phyloP scores from a whole-genome alignment of 2,329 filamentous ascomycete genomes.

The Cadophora malorum region DNA sequence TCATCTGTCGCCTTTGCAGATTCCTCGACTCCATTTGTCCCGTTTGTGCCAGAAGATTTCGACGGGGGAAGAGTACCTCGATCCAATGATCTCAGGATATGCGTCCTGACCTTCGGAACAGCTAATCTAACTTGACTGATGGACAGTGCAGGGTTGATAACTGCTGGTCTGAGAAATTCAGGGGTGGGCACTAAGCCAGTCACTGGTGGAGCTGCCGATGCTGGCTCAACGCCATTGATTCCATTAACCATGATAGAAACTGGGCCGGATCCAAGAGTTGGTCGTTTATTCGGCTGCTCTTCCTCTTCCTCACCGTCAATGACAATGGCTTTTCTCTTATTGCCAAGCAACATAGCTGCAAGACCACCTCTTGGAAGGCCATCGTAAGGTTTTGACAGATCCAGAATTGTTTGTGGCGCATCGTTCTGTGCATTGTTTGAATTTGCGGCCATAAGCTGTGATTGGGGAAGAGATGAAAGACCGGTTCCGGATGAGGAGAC shows the following conservation, averaged over 20 bases:
- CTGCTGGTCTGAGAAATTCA: constrained; percentile 85
- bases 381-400: constrained; percentile 93
- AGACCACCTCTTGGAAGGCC: constrained; percentile 90
- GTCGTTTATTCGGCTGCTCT: constrained; percentile 62
- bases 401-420: constrained; percentile 80
- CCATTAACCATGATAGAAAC: constrained; percentile 78
- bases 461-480: constrained; percentile 86
- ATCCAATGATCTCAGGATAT: constrained; percentile 84
- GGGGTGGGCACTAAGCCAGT: constrained; percentile 73
- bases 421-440: constrained; percentile 71
- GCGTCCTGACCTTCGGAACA: constrained; percentile 82
- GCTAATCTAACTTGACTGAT: constrained; percentile 86
- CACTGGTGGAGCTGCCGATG: constrained; percentile 64
- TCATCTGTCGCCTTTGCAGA: constrained; percentile 70
- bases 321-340: constrained; percentile 83
- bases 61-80: constrained; percentile 57
- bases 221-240: constrained; percentile 78
- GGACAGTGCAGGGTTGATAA: constrained; percentile 81
- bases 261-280: constrained; percentile 67
- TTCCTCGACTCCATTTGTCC: constrained; percentile 55
- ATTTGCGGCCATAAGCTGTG: constrained; percentile 81
- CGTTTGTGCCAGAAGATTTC: constrained; percentile 43
- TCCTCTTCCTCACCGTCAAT: constrained; percentile 78
- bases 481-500: constrained; percentile 89
- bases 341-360: constrained; percentile 84